Evolutionary conservation across 495 filamentous ascomycete species (phyloP), one percentile per base, ranked within the genome.

Genomic region (Penicillium herquei): DNA sequence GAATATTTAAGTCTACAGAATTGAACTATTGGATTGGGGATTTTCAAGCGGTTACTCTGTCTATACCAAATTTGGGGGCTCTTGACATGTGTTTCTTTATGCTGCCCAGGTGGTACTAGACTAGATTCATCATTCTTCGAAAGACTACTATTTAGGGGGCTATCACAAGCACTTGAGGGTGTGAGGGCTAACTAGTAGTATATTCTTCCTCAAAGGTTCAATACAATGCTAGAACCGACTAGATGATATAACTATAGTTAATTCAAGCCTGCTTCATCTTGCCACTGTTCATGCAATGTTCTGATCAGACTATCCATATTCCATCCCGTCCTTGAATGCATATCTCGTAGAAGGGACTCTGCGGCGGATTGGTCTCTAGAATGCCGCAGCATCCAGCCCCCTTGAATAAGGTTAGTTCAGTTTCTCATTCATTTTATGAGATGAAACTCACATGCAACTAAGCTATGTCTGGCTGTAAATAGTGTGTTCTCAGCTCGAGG

Each of bases 241-340:
- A 42, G 5, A 42, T 7, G 6, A 18, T 42, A 42, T n/a, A 6
- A 14, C 13, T 42, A 18, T 6, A 42, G 40, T n/a, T 12, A 16
- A n/a, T 43, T 16, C 40, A 9, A 21, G 17, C n/a, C 40, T 21
- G 54, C 46, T 33, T 63, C 58, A 30, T 65, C 63, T 16, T 55
- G 49, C 66, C 68, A 71, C 42, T 69, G 64, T 12, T 57, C 51
- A 26, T 56, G 53, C 21, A 71, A 49, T 43, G 62, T 60, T 13
- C 56, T 33, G 17, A 69, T 58, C 16, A 66, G 51, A n/a, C 42
- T 32, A 33, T 59, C 55, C 58, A 67, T 66, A 47, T 69, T 66
- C 66, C 68, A 69, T n/a, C 68, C 64, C 18, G 68, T 71, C 30
- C 59, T 67, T 17, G 55, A 51, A 46, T 63, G 56, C 59, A 69